Evolutionary conservation across 2,329 filamentous ascomycete genomes (phyloP).

Genomic region (Aspergillus fumigatiaffinis): DNA sequence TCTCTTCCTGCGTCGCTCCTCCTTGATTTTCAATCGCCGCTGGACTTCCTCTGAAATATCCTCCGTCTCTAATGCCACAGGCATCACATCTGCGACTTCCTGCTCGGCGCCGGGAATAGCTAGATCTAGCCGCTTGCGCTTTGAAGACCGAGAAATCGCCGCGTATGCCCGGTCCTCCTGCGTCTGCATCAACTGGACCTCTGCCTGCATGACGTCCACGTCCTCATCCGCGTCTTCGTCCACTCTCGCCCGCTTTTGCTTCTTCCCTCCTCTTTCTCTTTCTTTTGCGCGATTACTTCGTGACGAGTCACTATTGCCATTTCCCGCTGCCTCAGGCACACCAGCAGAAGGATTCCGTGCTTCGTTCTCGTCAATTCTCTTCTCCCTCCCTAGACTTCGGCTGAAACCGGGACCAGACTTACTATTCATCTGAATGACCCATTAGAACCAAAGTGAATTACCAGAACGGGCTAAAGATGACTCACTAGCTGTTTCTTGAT

Average conservation of each 20-base stretch:
- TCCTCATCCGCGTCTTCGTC: constrained; percentile 12
- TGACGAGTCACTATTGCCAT: background rate
- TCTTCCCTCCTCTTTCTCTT: constrained; percentile 2
- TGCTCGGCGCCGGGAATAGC: constrained; percentile 18
- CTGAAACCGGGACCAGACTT: background rate
- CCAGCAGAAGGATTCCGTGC: background rate
- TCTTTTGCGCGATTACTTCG: constrained; percentile 1
- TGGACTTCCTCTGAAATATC: constrained; percentile 47
- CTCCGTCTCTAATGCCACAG: constrained; percentile 34
- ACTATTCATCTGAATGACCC: background rate
- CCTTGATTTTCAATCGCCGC: constrained; percentile 40
- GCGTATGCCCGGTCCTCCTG: background rate
- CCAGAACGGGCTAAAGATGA: background rate
- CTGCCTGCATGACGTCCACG: constrained; percentile 9
- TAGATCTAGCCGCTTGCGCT: constrained; percentile 22
- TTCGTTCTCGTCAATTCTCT: background rate
- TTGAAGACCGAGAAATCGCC: constrained; percentile 9
- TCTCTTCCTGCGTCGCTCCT: constrained; percentile 32
- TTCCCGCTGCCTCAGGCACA: background rate
- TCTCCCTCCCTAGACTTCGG: background rate
- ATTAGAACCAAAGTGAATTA: background rate
- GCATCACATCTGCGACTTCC: constrained; percentile 20
- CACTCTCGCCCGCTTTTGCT: constrained; percentile 14
- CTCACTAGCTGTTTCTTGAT: constrained; percentile 35
- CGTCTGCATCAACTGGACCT: background rate